Evolutionary conservation across 2,329 filamentous ascomycete species (phyloP).

Genomic region (Neopestalotiopsis rosae): DNA sequence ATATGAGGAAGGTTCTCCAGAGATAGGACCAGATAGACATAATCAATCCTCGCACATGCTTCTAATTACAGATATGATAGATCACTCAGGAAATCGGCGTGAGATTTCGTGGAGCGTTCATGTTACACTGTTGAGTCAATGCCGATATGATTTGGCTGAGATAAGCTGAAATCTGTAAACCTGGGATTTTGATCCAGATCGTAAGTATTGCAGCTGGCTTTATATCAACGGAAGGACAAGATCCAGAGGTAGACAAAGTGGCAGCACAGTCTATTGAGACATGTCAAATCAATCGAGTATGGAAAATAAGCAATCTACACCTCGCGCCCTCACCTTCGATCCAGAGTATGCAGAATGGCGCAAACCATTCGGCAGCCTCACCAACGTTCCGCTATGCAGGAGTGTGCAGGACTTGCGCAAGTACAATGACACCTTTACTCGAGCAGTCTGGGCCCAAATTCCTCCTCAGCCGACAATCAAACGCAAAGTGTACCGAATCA

Average conservation of each 20-base stretch:
- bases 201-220: too few relatives aligned
- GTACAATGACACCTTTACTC: slow-evolving; percentile 23
- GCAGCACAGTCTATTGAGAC: not conserved
- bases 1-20: not conserved
- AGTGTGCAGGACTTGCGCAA: slow-evolving; percentile 24
- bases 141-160: too few relatives aligned
- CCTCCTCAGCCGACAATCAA: slow-evolving; percentile 23
- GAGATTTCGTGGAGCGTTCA: not conserved
- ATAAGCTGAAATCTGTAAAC: too few relatives aligned
- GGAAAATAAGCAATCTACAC: not conserved
- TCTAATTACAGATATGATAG: not conserved
- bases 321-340: slow-evolving; percentile 22
- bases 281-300: not conserved
- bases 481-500: slow-evolving; percentile 20
- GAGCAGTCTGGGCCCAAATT: slow-evolving; percentile 19
- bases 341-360: slow-evolving; percentile 25
- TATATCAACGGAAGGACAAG: too few relatives aligned
- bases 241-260: too few relatives aligned
- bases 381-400: slow-evolving; percentile 22
- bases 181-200: too few relatives aligned
- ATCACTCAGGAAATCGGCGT: not conserved
- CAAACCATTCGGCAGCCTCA: slow-evolving; percentile 21
- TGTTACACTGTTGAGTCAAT: not conserved
- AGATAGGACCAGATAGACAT: not conserved
- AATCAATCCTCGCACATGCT: not conserved